Base-by-base conservation (phyloP, 495 filamentous ascomycete genomes). In the Ascodesmis nigricans region DNA sequence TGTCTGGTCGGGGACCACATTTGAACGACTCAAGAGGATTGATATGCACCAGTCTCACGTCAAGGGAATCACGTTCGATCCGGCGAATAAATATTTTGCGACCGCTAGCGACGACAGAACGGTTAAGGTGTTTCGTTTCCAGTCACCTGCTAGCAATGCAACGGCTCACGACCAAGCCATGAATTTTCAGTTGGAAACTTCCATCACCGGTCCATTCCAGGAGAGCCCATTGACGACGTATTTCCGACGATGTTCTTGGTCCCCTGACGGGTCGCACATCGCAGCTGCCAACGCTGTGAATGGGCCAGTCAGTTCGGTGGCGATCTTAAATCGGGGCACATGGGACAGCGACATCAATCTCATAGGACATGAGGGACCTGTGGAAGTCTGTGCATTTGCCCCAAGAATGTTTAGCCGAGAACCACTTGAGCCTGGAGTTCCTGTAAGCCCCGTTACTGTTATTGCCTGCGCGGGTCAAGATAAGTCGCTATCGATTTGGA, bases 261-360 rank as follows among this genome's bases (percentile, higher is more conserved):
- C 80, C 0, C 87, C 87, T 0, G 87, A 99, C 55, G 87, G 87
- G 5, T 77, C 82, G 50, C 87, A 93, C 46, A 93, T 99, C 42
- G 90, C 90, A 1, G 90, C 84, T 17, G 78, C 87, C 5, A 95
- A 99, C 56, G 82, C 87, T 0, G 78, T 83, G 11, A 99, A 99
- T 49, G 87, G 87, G 0, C 87, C 87, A 1, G 87, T 99, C 10
- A 91, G 80, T 57, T 91, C 83, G 0, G 84, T 92, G 7, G 87
- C 84, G 10, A 92, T 99, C 31, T 79, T 95, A 34, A 80, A 91
- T 40, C 75, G 87, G 41, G 73, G 78, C 15, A 68, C 64, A 6
- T 99, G 87, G 87, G 82, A 92, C 49, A 78, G 79, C 36, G 81
- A 95, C 52, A 95, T 95, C 58, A 91, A 91, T 54, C 59, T 99